Evolutionary conservation across 208 protist species (phyloP).

Genomic region (Acanthamoeba castellanii): DNA sequence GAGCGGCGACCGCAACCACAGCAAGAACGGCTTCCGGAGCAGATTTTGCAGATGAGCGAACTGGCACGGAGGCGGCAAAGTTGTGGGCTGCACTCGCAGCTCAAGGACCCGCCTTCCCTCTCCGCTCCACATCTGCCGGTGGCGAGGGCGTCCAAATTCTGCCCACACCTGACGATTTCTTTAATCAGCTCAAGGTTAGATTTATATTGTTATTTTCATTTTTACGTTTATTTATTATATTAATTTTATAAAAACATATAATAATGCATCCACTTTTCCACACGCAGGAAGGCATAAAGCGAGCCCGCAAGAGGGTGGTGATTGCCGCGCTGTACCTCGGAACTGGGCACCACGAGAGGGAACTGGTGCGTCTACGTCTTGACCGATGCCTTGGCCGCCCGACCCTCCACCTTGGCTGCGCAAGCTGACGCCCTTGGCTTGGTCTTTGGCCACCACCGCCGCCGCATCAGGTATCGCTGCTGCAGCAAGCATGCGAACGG

Average conservation of each 20-base stretch:
- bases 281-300: neutral
- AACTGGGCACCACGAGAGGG: neutral
- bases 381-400: too few relatives aligned
- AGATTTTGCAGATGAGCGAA: too few relatives aligned
- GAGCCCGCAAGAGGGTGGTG: neutral
- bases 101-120: neutral
- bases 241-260: neutral
- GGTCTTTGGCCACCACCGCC: too few relatives aligned
- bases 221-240: too few relatives aligned
- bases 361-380: neutral
- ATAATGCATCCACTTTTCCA: neutral
- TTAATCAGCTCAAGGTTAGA: neutral
- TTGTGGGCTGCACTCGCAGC: neutral
- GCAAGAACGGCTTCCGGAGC: too few relatives aligned
- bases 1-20: too few relatives aligned
- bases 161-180: neutral
- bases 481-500: neutral
- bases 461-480: neutral
- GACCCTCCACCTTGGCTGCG: too few relatives aligned
- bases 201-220: neutral
- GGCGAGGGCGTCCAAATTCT: neutral
- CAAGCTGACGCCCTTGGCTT: too few relatives aligned
- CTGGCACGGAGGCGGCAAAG: neutral
- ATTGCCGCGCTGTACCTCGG: slow-evolving; percentile 28
- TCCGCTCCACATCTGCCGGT: neutral